Percentiles rank a stretch among this genome's conserved stretches.
phyloP scores from a whole-genome alignment of 257 asterid genomes.

The Solanum phureja region DNA sequence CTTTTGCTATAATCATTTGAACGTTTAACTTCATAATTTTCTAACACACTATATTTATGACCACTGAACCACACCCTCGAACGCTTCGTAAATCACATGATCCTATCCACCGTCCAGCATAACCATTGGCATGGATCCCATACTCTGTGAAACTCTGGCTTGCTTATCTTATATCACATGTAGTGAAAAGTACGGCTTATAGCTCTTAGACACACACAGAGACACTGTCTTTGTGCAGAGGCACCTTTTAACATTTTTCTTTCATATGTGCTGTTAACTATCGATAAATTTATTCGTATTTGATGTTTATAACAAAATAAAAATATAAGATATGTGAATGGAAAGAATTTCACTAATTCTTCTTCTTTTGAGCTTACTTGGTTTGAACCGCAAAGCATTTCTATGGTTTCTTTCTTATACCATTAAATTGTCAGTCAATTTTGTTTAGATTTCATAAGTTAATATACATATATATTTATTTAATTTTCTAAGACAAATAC shows the following conservation, averaged over 20 bases:
- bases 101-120: neutral
- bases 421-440: too few relatives aligned
- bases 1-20: too few relatives aligned
- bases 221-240: too few relatives aligned
- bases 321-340: neutral
- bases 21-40: too few relatives aligned
- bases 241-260: neutral
- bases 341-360: too few relatives aligned
- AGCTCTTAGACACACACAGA: too few relatives aligned
- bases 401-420: too few relatives aligned
- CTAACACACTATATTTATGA: rapidly evolving
- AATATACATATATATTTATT: too few relatives aligned
- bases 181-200: neutral
- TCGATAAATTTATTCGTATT: neutral
- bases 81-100: neutral
- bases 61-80: neutral
- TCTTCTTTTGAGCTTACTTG: too few relatives aligned
- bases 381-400: too few relatives aligned
- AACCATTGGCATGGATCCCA: neutral
- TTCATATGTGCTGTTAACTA: neutral
- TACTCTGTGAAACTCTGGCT: neutral
- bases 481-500: too few relatives aligned
- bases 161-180: neutral
- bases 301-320: neutral
- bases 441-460: too few relatives aligned